These are phyloP conservation scores for Wickerhamomyces kurtzmanii DNA, from an alignment of 805 yeast species.

Conservation along the genomic window DNA sequence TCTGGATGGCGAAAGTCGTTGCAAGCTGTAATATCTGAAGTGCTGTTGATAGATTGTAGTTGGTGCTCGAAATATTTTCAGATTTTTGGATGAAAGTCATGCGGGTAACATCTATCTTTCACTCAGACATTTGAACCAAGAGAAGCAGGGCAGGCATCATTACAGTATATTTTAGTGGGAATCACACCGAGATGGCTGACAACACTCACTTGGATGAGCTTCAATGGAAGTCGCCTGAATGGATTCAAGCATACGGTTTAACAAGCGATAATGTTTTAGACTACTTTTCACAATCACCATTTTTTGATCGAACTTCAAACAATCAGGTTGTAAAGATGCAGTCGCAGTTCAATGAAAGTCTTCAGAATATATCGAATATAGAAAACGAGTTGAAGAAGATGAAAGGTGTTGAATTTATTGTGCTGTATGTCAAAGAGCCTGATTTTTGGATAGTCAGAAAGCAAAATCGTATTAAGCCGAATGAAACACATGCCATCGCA, in stretches of 20 bases:
- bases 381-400: constrained; percentile 60
- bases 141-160: too few species aligned
- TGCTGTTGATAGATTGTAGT: too few species aligned
- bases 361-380: constrained; percentile 24
- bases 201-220: constrained; percentile 62
- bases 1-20: too few species aligned
- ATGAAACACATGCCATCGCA: constrained; percentile 43
- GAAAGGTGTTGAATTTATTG: constrained; percentile 79
- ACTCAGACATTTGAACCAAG: too few species aligned
- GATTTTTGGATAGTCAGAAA: constrained; percentile 88
- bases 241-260: constrained; percentile 86
- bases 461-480: constrained; percentile 53
- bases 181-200: constrained; percentile 11
- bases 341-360: constrained; percentile 62
- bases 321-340: constrained; percentile 96
- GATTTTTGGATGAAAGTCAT: too few species aligned
- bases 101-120: too few species aligned
- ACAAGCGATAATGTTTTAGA: constrained; percentile 87
- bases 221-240: constrained; percentile 97
- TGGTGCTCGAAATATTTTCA: too few species aligned
- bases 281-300: constrained; percentile 89
- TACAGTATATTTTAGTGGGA: too few species aligned
- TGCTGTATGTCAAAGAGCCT: constrained; percentile 72
- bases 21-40: too few species aligned
- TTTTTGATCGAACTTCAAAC: constrained; percentile 87